Percentiles rank a stretch among this genome's conserved stretches.
phyloP scores from a whole-genome alignment of 768 basidiomycete genomes.

The Psilocybe tampanensis region DNA sequence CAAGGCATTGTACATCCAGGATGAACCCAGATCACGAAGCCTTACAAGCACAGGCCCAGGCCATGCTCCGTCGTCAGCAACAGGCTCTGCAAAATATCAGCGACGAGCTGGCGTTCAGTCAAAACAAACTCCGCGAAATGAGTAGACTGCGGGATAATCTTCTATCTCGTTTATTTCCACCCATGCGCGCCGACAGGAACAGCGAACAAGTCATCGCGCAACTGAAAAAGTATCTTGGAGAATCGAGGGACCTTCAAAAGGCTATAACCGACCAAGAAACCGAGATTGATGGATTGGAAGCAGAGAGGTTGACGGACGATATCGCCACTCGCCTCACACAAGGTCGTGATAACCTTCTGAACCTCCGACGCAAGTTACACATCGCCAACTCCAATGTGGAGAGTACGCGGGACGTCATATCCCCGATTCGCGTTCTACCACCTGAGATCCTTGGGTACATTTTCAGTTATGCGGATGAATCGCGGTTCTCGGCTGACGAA shows the following conservation, averaged over 20 bases:
- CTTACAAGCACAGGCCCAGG: not conserved
- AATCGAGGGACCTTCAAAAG: not conserved
- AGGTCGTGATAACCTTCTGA: not conserved
- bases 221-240: not conserved
- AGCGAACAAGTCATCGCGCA: not conserved
- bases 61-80: not conserved
- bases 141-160: not conserved
- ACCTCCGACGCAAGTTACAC: not conserved
- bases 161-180: not conserved
- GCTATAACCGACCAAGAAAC: not conserved
- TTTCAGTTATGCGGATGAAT: conserved; percentile 18
- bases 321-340: not conserved
- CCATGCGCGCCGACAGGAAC: not conserved
- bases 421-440: conserved; percentile 26
- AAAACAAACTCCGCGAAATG: not conserved
- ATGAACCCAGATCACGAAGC: not conserved
- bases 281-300: not conserved
- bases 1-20: too few relatives aligned
- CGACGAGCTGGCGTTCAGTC: not conserved
- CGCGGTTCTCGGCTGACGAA: not conserved
- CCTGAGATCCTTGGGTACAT: conserved; percentile 27
- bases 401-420: conserved; percentile 13
- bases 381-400: not conserved
- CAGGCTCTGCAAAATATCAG: not conserved
- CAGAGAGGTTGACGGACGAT: not conserved